Evolutionary conservation across 2,329 filamentous ascomycete genomes (phyloP), one percentile per base, ranked within the genome.

Genomic region (Ascochyta koolunga): DNA sequence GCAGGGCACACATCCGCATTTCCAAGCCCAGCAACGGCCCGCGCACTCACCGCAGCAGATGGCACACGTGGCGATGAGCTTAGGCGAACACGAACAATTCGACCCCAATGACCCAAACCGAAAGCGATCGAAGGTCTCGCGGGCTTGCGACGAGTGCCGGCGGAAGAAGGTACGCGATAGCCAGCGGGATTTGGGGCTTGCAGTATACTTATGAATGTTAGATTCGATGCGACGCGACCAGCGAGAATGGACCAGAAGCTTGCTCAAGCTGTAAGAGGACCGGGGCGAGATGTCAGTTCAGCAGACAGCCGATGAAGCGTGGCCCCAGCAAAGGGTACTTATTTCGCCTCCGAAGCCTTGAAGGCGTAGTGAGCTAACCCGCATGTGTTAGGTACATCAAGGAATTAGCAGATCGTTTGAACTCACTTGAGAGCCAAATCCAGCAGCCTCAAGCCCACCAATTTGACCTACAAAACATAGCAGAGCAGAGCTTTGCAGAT

Each of bases 201-300:
- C 41, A 32, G n/a, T 15, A 25, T 38, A 15, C 37, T 21, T 21
- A 31, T 22, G 16, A 29, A 9, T 5, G 18, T 18, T 53, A 76
- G 73, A 76, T 76, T 47, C 68, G 74, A 55, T 76, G 74, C 56
- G 74, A 76, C 50, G 73, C 74, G 22, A 76, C 74, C 9, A 71
- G 67, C 39, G 73, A 76, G 44, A 76, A 75, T 29, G 74, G 72
- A 1, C 72, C 74, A 13, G 72, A 74, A 58, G 67, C 74, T 27
- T 76, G 73, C 52, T 76, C 73, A 19, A 75, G 72, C 46, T 76
- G 74, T 47, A 76, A 76, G 56, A 63, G 72, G 38, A 75, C 74
- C 1, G 72, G 72, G 2, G 71, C 72, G 16, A 65, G 69, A n/a
- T 76, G 74, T 41, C 74, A 75, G 44, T 76, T 76, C 48, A 76